phyloP scores from a whole-genome alignment of 2,329 filamentous ascomycete genomes.

The Alternaria rosae region DNA sequence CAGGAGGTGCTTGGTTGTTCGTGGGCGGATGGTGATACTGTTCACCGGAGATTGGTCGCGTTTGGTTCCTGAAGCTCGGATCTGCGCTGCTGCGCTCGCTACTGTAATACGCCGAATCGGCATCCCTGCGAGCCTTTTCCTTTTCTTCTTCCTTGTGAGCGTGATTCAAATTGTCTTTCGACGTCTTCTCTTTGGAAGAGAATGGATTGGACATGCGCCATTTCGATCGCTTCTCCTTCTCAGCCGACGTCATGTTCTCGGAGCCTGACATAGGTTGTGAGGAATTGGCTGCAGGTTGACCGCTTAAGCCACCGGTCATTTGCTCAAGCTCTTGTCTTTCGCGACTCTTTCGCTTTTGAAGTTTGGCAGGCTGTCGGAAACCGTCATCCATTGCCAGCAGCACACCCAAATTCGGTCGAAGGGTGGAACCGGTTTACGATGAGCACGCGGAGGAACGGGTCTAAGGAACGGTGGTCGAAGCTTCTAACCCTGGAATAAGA shows the following conservation, averaged over 20 bases:
- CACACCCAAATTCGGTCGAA: not conserved
- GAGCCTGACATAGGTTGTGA: conserved; percentile 26
- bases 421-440: not conserved
- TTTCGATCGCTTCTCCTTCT: conserved; percentile 48
- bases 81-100: conserved; percentile 44
- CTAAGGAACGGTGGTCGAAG: not conserved
- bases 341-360: conserved; percentile 43
- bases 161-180: conserved; percentile 13
- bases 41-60: conserved; percentile 38
- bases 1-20: conserved; percentile 23
- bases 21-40: conserved; percentile 28
- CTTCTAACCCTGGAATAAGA: not conserved
- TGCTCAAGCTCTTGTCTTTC: conserved; percentile 37
- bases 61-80: conserved; percentile 41
- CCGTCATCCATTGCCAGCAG: conserved; percentile 27
- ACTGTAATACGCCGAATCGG: conserved; percentile 46
- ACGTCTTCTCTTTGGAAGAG: conserved; percentile 45
- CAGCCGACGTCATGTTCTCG: conserved; percentile 26
- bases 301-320: conserved; percentile 29
- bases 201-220: conserved; percentile 48
- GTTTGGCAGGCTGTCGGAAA: conserved; percentile 36
- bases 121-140: conserved; percentile 23
- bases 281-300: conserved; percentile 25
- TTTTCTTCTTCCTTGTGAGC: conserved; percentile 17
- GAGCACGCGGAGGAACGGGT: not conserved